Evolutionary conservation across 2,329 filamentous ascomycete species (phyloP).

Genomic region (Fusarium sp.): DNA sequence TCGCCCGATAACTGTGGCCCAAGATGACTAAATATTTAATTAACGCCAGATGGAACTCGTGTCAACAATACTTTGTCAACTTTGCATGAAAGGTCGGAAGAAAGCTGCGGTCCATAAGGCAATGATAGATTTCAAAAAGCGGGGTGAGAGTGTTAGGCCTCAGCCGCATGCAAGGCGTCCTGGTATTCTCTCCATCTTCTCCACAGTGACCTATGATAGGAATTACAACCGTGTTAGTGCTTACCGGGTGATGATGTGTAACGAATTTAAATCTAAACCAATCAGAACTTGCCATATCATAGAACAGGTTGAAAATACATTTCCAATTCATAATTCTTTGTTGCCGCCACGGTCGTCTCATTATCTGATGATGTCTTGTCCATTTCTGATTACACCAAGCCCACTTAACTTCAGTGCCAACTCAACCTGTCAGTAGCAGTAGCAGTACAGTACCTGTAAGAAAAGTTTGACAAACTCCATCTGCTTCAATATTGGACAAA

Average conservation of each 20-base stretch:
- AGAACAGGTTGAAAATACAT: background rate
- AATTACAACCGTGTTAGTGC: background rate
- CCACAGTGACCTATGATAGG: background rate
- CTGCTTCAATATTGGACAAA: too few relatives aligned
- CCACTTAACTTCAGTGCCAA: background rate
- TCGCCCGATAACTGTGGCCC: background rate
- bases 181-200: background rate
- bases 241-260: background rate
- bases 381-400: background rate
- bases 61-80: background rate
- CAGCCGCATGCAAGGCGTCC: background rate
- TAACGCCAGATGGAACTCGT: rapidly evolving
- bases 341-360: rapidly evolving
- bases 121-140: too few relatives aligned
- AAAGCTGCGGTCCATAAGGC: too few relatives aligned
- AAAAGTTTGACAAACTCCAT: background rate
- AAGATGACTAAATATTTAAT: background rate
- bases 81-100: background rate
- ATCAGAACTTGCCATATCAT: background rate
- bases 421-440: too few relatives aligned
- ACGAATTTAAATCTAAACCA: rapidly evolving
- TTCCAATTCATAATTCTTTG: rapidly evolving
- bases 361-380: background rate
- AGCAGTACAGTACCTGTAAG: background rate
- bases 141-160: background rate